A percentile compares a stretch with the other conserved stretches of the same genome.
These are phyloP conservation scores for Ophiocordyceps camponoti-saundersi DNA, from an alignment of 2,329 filamentous ascomycete genomes.

Conservation along the genomic window DNA sequence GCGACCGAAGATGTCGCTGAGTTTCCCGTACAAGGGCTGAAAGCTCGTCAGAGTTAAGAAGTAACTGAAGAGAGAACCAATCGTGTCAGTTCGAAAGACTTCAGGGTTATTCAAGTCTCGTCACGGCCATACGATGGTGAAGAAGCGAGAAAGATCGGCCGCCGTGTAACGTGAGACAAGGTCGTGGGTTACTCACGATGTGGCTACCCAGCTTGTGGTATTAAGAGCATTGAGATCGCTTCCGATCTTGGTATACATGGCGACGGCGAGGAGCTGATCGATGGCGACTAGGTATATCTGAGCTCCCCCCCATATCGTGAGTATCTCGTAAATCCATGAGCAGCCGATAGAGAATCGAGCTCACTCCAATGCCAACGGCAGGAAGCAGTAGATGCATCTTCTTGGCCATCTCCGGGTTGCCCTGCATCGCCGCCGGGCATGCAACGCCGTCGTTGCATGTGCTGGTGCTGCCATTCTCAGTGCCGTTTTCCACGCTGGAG, in stretches of 20 bases:
- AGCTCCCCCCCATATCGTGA: not conserved
- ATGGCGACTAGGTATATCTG: conserved; percentile 25
- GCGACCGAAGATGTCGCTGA: conserved; percentile 55
- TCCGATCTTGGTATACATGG: conserved; percentile 64
- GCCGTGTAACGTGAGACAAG: not conserved
- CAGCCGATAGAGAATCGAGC: not conserved
- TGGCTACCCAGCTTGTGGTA: conserved; percentile 58
- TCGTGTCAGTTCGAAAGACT: not conserved
- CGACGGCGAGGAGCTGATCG: conserved; percentile 63
- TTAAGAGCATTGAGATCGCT: conserved; percentile 60
- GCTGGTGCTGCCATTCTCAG: not conserved
- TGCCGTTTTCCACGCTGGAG: not conserved
- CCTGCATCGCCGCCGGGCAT: not conserved
- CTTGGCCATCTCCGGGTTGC: conserved; percentile 7
- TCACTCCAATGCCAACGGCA: conserved; percentile 20
- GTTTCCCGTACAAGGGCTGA: conserved; percentile 57
- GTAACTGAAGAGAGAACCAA: conserved; percentile 26
- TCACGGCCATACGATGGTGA: not conserved
- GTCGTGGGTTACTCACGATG: conserved; percentile 12
- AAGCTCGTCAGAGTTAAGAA: conserved; percentile 60
- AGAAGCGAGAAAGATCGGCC: not conserved
- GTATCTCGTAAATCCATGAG: no score
- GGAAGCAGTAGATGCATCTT: conserved; percentile 21
- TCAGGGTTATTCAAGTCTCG: not conserved
- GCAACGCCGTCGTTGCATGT: not conserved